Evolutionary conservation across 768 basidiomycete genomes (phyloP).

Genomic region (Harrya chromipes): DNA sequence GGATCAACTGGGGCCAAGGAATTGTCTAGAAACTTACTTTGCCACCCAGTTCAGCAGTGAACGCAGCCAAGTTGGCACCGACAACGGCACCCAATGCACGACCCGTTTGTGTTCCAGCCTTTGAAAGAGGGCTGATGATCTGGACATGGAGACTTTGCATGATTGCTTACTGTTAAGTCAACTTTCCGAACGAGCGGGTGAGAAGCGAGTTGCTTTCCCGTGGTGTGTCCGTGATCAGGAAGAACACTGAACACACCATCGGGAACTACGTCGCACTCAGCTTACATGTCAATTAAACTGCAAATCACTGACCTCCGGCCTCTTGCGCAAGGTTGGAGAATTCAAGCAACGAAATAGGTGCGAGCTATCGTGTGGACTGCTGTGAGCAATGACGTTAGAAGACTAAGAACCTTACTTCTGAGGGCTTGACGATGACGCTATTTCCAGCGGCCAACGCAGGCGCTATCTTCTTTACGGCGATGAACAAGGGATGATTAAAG

Average conservation of each 20-base stretch:
- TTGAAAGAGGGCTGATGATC: not conserved
- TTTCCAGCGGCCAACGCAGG: conserved; percentile 85
- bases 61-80: conserved; percentile 69
- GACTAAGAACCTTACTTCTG: conserved; percentile 47
- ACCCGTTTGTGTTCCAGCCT: conserved; percentile 81
- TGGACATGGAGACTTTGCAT: not conserved
- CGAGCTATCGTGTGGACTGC: conserved; percentile 42
- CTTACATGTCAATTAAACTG: not conserved
- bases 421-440: conserved; percentile 79
- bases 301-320: conserved; percentile 55
- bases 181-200: conserved; percentile 73
- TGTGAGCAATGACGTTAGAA: not conserved
- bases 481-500: conserved; percentile 88
- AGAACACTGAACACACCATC: conserved; percentile 69
- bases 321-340: conserved; percentile 62
- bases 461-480: conserved; percentile 85
- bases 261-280: conserved; percentile 53
- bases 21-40: conserved; percentile 46
- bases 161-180: conserved; percentile 67
- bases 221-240: conserved; percentile 64
- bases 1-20: not conserved
- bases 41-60: conserved; percentile 84
- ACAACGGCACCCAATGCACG: conserved; percentile 70
- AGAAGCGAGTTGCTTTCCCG: conserved; percentile 62
- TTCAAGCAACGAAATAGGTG: conserved; percentile 77